phyloP scores from a whole-genome alignment of 306 rosid species.

The Prinsepia uniflora region DNA sequence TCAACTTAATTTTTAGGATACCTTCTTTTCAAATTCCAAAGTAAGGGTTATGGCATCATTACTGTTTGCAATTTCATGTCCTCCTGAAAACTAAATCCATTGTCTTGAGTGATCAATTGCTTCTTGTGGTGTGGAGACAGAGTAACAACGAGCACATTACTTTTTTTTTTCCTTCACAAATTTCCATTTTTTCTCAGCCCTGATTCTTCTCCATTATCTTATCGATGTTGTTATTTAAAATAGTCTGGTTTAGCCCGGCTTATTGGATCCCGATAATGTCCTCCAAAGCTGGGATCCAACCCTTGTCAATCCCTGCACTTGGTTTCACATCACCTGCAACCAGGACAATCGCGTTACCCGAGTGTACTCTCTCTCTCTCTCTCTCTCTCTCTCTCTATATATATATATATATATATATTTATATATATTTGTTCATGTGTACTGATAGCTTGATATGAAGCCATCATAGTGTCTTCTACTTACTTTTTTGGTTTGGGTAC shows the following conservation, averaged over 20 bases:
- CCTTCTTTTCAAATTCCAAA: background rate
- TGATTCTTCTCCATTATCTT: background rate
- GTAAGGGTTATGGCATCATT: background rate
- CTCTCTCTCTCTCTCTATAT: background rate
- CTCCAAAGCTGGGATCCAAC: slow-evolving; percentile 99
- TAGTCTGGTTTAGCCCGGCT: slow-evolving; percentile 15
- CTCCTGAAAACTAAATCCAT: no score
- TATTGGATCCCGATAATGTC: slow-evolving; percentile 77
- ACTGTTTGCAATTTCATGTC: background rate
- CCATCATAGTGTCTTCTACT: no score
- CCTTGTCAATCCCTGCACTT: slow-evolving; percentile 91
- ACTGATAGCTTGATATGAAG: no score
- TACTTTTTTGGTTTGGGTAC: background rate
- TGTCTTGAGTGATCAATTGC: no score
- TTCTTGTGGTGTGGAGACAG: background rate
- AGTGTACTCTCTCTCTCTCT: slow-evolving; percentile 40
- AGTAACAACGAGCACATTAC: no score
- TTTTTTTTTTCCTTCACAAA: background rate
- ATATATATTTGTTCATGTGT: background rate
- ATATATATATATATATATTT: background rate
- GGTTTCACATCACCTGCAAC: slow-evolving; percentile 97
- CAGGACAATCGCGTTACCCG: slow-evolving; percentile 89
- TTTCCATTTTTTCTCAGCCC: background rate
- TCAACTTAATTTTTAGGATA: no score
- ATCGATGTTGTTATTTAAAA: no score